Evolutionary conservation across 2,329 filamentous ascomycete species (phyloP).

Genomic region (Penicillium sp.): DNA sequence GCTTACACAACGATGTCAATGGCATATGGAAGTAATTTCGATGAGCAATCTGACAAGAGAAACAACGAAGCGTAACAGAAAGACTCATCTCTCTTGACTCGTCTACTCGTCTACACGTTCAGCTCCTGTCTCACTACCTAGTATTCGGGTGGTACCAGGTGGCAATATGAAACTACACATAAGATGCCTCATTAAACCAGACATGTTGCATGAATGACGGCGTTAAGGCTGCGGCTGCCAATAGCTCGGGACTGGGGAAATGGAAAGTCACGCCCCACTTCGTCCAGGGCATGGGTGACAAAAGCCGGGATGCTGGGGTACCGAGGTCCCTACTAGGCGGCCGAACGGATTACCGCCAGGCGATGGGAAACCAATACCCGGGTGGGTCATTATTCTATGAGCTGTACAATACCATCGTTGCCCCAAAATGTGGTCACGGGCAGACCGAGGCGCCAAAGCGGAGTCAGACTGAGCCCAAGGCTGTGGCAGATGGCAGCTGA

Average conservation of each 20-base stretch:
- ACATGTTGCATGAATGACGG: not conserved
- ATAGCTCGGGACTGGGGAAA: slow-evolving; percentile 1
- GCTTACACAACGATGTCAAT: slow-evolving; percentile 9
- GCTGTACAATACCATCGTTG: not conserved
- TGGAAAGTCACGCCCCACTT: not conserved
- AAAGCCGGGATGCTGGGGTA: not conserved
- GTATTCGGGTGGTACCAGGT: slow-evolving; percentile 22
- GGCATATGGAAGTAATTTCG: slow-evolving; percentile 7
- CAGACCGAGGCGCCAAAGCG: not conserved
- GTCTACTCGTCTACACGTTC: slow-evolving; percentile 4
- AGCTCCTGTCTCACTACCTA: slow-evolving; percentile 8
- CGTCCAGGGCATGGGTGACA: not conserved
- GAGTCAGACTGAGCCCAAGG: not conserved
- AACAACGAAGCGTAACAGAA: not conserved
- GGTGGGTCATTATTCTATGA: not conserved
- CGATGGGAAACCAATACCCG: not conserved
- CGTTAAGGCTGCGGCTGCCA: not conserved
- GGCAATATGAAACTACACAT: slow-evolving; percentile 10
- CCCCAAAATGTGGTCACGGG: slow-evolving; percentile 3
- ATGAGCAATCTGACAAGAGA: slow-evolving; percentile 7
- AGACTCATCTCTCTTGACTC: not conserved
- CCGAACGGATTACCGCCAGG: not conserved
- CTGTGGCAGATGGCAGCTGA: slow-evolving; percentile 6
- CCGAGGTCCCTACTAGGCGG: slow-evolving; percentile 2
- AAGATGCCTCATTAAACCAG: slow-evolving; percentile 1